Evolutionary conservation across 2,329 filamentous ascomycete genomes (phyloP), one percentile per base, ranked within the genome.

Genomic region (Fonsecaea nubica): DNA sequence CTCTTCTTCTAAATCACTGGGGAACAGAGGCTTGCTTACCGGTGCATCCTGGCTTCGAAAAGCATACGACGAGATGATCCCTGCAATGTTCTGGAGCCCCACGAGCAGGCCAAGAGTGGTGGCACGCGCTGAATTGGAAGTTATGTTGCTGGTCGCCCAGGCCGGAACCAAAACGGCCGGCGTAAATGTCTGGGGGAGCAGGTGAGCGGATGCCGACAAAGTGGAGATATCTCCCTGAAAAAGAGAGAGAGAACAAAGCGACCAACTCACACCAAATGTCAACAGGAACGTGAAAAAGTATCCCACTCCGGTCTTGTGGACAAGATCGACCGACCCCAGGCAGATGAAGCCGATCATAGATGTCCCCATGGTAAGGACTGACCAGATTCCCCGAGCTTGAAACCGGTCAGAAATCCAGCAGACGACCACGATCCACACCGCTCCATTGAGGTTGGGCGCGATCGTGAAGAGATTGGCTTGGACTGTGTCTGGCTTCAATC

Each of bases 391-490:
- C 13, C 50, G 50, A n/a, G 25, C 25, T 6, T 54, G 50, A n/a
- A 54, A 54, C 25, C 50, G 50, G 21, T 54, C 50, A 32, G 50
- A 54, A 32, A 54, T 30, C 50, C 50, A 54, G 15, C 50, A 54
- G 5, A 33, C 50, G 25, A 54, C 21, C 21, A 54, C 50, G n/a
- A 54, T 54, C 50, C 50, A 54, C 0, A 86, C 85, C 0, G 91
- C 90, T 1, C 91, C 92, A 0, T 86, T 87, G 55, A 92, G 84
- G 72, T 93, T 93, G 1, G 92, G 92, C 0, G 91, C 92, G 0
- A 94, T 90, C 0, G 91, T 93, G 78, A 91, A 92, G 0, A 94
- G 83, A 73, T 94, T 94, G 0, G 91, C 93, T 72, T 87, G 86
- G 66, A 87, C 82, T 15, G 80, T 83, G 57, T 75, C 70, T 73